Percentiles rank a stretch among this genome's conserved stretches.
Evolutionary conservation across 1,284 basidiomycete genomes (phyloP).

Genomic region (Rugosomyces carneus): DNA sequence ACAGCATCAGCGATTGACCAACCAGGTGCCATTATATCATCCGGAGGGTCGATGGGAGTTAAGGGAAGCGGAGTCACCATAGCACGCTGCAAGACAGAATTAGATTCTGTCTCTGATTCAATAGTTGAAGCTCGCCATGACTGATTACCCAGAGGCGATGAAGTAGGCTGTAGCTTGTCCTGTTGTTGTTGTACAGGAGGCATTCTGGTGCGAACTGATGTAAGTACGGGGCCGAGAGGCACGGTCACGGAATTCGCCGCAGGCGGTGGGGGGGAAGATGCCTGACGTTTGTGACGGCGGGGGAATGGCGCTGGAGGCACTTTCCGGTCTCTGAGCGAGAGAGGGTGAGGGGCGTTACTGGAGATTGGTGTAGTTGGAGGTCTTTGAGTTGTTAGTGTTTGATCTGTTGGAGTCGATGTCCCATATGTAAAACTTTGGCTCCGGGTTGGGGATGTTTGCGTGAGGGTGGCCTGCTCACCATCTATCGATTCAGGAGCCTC

Average conservation of each 20-base stretch:
- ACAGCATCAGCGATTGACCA: not conserved
- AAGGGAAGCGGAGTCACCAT: conserved; percentile 29
- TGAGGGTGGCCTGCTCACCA: conserved; percentile 6
- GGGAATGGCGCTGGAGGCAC: conserved; percentile 17
- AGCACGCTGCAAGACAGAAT: conserved; percentile 22
- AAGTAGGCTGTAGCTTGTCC: not conserved
- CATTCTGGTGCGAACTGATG: conserved; percentile 19
- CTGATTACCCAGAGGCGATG: conserved; percentile 19
- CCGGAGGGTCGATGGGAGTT: conserved; percentile 21
- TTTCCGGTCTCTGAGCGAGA: conserved; percentile 22
- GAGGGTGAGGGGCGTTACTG: not conserved
- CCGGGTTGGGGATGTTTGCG: conserved; percentile 21
- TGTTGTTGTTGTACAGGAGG: conserved; percentile 5
- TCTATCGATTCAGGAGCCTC: conserved; percentile 19
- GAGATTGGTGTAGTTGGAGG: conserved; percentile 16
- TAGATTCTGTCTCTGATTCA: conserved; percentile 8
- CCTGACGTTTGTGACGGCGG: conserved; percentile 16
- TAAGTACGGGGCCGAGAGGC: conserved; percentile 19
- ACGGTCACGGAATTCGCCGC: conserved; percentile 3
- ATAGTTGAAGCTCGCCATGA: conserved; percentile 9
- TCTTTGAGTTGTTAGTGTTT: conserved; percentile 20
- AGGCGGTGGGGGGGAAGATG: conserved; percentile 9
- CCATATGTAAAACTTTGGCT: conserved; percentile 24
- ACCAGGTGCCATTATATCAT: not conserved
- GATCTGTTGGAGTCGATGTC: conserved; percentile 5